Base-by-base conservation (phyloP, 495 filamentous ascomycete genomes). In the Aspergillus steynii region DNA sequence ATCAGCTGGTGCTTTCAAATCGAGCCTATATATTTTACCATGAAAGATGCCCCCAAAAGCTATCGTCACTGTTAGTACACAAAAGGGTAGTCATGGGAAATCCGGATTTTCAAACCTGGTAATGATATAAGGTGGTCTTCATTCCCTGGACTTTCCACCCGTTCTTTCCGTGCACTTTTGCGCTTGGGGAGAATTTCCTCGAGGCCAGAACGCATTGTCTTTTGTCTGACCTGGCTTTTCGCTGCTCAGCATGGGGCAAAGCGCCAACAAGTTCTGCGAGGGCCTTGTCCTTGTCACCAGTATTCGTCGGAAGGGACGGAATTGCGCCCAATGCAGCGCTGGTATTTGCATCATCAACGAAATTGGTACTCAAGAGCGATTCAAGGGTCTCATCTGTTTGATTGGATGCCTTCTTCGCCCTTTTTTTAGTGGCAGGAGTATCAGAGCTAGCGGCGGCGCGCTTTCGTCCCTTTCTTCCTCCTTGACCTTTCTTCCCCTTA, bases 11-110 rank as follows among this genome's bases (percentile, higher is more conserved):
- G 20, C 20, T 20, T 20, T 20, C 20, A 20, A 20, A 20, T 20
- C 20, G 20, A 20, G 20, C 20, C 20, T 20, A 20, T 20, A 20
- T 20, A 20, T 20, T 20, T 65, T 53, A 76, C 71, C 86, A 88
- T 88, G 69, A 82, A 88, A 0, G 77, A 78, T 4, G 76, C 77
- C 20, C 81, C 84, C 1, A 84, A 59, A 20, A 89, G 58, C 72
- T 73, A 20, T 53, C 61, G 1, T 8, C 1, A 14, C 20, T 10
- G 57, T 73, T 58, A 72, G 58, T 47, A 32, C 5, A 31, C 53
- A 20, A 3, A 29, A 50, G 2, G 2, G n/a, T 20, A 20, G 20
- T 20, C 20, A 20, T 20, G 20, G 20, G 20, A 20, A 20, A 20
- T 20, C 20, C 20, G 20, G 20, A 20, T 20, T 20, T 20, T 34